Evolutionary conservation across 2,329 filamentous ascomycete species (phyloP).

Genomic region (Pseudogymnoascus sp.): DNA sequence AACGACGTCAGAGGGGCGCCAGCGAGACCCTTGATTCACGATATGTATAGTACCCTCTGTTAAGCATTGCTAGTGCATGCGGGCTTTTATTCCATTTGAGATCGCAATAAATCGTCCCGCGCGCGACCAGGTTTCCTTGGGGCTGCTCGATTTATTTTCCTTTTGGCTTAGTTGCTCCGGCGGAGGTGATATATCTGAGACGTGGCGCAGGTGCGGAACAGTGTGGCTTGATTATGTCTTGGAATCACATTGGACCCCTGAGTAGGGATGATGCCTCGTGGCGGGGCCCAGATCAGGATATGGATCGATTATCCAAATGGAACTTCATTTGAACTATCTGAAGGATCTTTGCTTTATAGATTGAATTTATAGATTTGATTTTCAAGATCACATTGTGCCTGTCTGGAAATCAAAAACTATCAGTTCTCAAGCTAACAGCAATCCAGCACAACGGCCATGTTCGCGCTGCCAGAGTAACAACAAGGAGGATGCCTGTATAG

Average conservation of each 20-base stretch:
- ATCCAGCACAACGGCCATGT: constrained; percentile 63
- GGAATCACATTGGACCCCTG: not conserved
- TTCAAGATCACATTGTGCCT: not conserved
- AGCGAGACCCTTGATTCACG: not conserved
- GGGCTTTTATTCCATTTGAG: not conserved
- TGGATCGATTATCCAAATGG: not conserved
- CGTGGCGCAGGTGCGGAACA: not conserved
- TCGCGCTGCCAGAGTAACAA: constrained; percentile 68
- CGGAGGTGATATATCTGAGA: not conserved
- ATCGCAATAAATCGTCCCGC: constrained; percentile 4
- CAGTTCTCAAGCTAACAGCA: not conserved
- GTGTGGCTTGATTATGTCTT: not conserved
- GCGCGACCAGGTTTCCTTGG: not conserved
- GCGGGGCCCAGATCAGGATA: not conserved
- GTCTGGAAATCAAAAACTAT: not conserved
- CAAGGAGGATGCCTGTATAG: constrained; percentile 71
- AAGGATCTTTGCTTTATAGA: not conserved
- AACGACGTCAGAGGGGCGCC: not conserved
- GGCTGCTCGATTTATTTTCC: not conserved
- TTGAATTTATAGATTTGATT: not conserved
- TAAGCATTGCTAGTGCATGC: constrained; percentile 6
- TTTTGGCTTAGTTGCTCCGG: not conserved
- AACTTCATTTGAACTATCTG: not conserved
- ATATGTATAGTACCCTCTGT: not conserved
- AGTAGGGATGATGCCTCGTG: not conserved